Conservation (phyloP, 306 rosid species). For the Psophocarpus tetragonolobus region DNA sequence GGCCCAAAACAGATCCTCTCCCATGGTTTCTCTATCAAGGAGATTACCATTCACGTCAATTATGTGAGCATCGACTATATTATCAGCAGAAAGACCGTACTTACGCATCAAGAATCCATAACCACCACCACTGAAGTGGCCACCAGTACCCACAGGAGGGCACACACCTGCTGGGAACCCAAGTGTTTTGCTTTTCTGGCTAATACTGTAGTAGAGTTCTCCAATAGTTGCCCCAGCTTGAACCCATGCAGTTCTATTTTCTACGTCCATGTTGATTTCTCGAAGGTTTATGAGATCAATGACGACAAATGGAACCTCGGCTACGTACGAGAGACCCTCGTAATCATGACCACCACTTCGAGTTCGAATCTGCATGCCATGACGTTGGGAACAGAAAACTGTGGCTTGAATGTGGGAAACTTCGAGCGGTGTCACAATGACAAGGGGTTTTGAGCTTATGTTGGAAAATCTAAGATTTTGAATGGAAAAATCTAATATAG, state of each 20-base stretch:
- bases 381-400: constrained; percentile 49
- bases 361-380: constrained; percentile 53
- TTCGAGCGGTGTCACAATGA: constrained; percentile 33
- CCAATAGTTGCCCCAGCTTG: constrained; percentile 37
- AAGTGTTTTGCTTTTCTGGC: constrained; percentile 16
- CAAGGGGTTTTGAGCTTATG: constrained; percentile 23
- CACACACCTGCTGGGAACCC: constrained; percentile 63
- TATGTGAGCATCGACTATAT: constrained; percentile 59
- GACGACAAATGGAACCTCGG: constrained; percentile 48
- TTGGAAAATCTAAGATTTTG: constrained; percentile 49
- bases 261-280: constrained; percentile 36
- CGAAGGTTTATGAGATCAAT: constrained; percentile 60
- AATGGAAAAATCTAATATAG: constrained; percentile 38
- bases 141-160: constrained; percentile 68
- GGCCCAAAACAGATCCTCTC: constrained; percentile 78
- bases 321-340: constrained; percentile 54
- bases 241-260: constrained; percentile 42
- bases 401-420: constrained; percentile 59
- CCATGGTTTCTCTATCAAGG: constrained; percentile 58
- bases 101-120: constrained; percentile 64
- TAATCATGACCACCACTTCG: constrained; percentile 72
- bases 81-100: constrained; percentile 61
- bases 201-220: constrained; percentile 34
- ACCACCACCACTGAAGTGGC: constrained; percentile 75
- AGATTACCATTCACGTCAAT: constrained; percentile 54